Percentiles rank a stretch among this genome's conserved stretches.
These are phyloP conservation scores for Danielozyma ontarioensis DNA, from an alignment of 805 yeast genomes.

Conservation along the genomic window DNA sequence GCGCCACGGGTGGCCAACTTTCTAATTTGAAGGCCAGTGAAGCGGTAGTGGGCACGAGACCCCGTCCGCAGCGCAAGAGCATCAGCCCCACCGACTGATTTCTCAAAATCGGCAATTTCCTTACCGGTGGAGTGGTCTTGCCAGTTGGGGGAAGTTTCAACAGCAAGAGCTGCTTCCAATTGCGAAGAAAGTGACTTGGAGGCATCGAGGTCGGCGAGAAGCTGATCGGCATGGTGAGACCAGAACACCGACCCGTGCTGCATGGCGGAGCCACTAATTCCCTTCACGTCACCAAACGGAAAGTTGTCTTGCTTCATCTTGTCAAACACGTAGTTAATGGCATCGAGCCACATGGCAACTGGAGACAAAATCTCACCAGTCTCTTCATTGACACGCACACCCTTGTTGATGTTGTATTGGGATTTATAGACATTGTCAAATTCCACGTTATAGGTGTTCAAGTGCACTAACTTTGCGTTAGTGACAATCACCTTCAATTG, in stretches of 20 bases:
- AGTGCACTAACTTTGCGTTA: conserved; percentile 46
- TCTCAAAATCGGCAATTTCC: conserved; percentile 61
- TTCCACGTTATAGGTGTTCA: conserved; percentile 58
- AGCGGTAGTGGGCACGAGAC: conserved; percentile 81
- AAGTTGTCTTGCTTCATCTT: conserved; percentile 47
- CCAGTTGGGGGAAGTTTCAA: conserved; percentile 81
- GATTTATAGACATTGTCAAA: conserved; percentile 61
- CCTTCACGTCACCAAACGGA: conserved; percentile 55
- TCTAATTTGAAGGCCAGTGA: conserved; percentile 89
- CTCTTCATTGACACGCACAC: conserved; percentile 54
- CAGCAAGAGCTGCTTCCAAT: conserved; percentile 51
- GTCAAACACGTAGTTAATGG: conserved; percentile 59
- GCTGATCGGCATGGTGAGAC: conserved; percentile 44
- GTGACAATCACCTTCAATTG: conserved; percentile 75
- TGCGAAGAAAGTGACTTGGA: conserved; percentile 39
- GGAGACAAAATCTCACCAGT: conserved; percentile 70
- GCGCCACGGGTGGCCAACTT: conserved; percentile 54
- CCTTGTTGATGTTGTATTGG: conserved; percentile 62
- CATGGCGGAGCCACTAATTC: conserved; percentile 82
- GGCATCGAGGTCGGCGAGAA: conserved; percentile 34
- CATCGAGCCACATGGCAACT: conserved; percentile 86
- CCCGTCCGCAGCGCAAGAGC: conserved; percentile 69
- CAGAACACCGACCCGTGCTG: conserved; percentile 91
- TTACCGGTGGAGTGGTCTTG: conserved; percentile 84
- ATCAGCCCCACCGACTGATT: conserved; percentile 52